Percentiles rank a stretch among this genome's conserved stretches.
These are phyloP conservation scores for Citrullus amarus DNA, from an alignment of 306 rosid species.

Conservation along the genomic window DNA sequence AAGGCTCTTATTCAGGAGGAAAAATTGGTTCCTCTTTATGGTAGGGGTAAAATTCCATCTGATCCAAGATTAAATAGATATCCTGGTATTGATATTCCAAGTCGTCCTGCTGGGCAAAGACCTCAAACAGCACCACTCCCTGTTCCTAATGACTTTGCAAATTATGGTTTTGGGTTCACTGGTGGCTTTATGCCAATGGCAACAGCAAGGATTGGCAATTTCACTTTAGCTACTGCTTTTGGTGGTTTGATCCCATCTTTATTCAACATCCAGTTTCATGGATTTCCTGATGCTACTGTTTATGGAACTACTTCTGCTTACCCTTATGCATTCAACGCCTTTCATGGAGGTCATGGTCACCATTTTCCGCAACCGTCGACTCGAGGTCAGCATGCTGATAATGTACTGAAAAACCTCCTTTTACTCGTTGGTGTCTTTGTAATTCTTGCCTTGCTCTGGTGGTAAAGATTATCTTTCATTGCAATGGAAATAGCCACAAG, in stretches of 20 bases:
- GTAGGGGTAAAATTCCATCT: slow-evolving; percentile 63
- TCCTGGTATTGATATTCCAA: slow-evolving; percentile 65
- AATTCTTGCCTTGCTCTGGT: slow-evolving; percentile 56
- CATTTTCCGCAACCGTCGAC: slow-evolving; percentile 34
- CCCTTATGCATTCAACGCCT: slow-evolving; percentile 49
- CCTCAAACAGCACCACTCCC: slow-evolving; percentile 58
- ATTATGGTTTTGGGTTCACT: slow-evolving; percentile 62
- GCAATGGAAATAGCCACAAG: not conserved
- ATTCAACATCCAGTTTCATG: slow-evolving; percentile 65
- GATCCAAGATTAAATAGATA: slow-evolving; percentile 76
- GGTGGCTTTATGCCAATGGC: slow-evolving; percentile 85
- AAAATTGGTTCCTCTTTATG: slow-evolving; percentile 84
- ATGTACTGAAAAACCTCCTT: slow-evolving; percentile 62
- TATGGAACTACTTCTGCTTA: slow-evolving; percentile 82
- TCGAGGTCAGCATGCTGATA: slow-evolving; percentile 62
- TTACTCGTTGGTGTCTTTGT: slow-evolving; percentile 60
- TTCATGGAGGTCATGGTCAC: slow-evolving; percentile 52
- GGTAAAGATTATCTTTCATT: slow-evolving; percentile 19
- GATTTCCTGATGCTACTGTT: slow-evolving; percentile 74
- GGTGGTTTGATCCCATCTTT: slow-evolving; percentile 75
- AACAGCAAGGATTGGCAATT: slow-evolving; percentile 65
- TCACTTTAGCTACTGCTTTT: slow-evolving; percentile 70
- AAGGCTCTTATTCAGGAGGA: slow-evolving; percentile 70
- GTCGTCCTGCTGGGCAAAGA: slow-evolving; percentile 74
- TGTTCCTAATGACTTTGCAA: slow-evolving; percentile 40